Conservation (phyloP, 164 flowering plant genomes). For the Hamamelis virginiana region DNA sequence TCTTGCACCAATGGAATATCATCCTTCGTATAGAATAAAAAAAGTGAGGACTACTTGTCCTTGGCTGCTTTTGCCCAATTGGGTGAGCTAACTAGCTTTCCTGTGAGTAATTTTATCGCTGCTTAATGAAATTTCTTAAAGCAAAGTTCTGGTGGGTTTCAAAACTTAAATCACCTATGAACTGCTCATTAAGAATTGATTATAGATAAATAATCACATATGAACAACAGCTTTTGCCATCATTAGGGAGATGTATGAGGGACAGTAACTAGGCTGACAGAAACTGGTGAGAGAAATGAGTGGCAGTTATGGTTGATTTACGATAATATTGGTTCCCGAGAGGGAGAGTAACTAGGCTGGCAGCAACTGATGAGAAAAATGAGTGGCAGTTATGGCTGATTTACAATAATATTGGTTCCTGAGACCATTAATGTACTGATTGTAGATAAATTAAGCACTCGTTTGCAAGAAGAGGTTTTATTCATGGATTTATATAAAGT, state of each 20-base stretch:
- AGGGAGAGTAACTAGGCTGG: not conserved
- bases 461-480: not conserved
- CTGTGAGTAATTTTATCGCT: no score
- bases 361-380: not conserved
- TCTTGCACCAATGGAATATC: not conserved
- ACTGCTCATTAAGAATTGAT: no score
- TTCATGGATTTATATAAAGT: not conserved
- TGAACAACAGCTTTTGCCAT: no score
- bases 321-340: not conserved
- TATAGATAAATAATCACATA: no score
- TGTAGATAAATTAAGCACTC: not conserved
- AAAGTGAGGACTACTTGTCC: not conserved
- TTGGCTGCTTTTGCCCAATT: not conserved
- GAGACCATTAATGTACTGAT: not conserved
- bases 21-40: not conserved
- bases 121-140: no score
- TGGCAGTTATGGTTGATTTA: not conserved
- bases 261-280: not conserved
- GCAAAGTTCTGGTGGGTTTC: no score
- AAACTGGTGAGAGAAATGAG: not conserved
- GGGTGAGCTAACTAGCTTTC: not conserved
- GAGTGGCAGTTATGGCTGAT: not conserved
- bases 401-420: not conserved
- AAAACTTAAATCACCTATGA: no score
- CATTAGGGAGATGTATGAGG: not conserved